Percentiles rank a stretch among this genome's conserved stretches.
phyloP scores from a whole-genome alignment of 495 filamentous ascomycete species.

The Mycothermus thermophilus region DNA sequence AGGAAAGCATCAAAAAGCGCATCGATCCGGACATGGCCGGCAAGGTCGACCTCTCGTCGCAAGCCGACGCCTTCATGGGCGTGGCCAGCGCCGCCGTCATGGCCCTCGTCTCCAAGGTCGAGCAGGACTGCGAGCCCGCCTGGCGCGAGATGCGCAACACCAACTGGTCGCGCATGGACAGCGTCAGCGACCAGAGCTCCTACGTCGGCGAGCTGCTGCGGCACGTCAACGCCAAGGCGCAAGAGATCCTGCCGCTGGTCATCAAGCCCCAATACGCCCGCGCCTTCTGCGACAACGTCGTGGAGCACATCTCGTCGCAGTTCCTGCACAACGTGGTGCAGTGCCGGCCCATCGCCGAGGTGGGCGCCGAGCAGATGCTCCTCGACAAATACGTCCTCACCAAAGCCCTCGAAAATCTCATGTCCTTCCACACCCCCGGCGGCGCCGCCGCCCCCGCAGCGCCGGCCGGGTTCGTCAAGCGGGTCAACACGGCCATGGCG shows the following conservation, averaged over 20 bases:
- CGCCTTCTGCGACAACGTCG: conserved; percentile 86
- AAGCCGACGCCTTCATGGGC: conserved; percentile 89
- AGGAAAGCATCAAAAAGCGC: conserved; percentile 83
- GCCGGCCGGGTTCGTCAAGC: conserved; percentile 62
- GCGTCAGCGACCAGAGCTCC: conserved; percentile 86
- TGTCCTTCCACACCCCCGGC: conserved; percentile 38
- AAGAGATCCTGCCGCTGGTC: conserved; percentile 63
- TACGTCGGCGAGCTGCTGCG: conserved; percentile 73
- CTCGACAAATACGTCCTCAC: conserved; percentile 88
- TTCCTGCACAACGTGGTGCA: conserved; percentile 78
- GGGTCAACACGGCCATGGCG: conserved; percentile 69
- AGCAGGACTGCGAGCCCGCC: conserved; percentile 63
- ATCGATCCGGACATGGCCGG: conserved; percentile 65
- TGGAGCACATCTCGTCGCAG: conserved; percentile 65
- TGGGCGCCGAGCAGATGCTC: conserved; percentile 97
- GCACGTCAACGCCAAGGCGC: conserved; percentile 51
- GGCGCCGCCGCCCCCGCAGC: conserved; percentile 31
- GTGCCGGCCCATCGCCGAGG: conserved; percentile 79
- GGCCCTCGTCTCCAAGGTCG: conserved; percentile 68
- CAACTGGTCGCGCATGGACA: conserved; percentile 89
- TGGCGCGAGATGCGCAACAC: conserved; percentile 98
- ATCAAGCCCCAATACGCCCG: conserved; percentile 88
- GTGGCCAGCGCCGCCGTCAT: conserved; percentile 81
- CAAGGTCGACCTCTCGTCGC: conserved; percentile 75
- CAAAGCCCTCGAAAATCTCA: conserved; percentile 57